Evolutionary conservation across 2,329 filamentous ascomycete genomes (phyloP).

Genomic region (Apiospora arundinis): DNA sequence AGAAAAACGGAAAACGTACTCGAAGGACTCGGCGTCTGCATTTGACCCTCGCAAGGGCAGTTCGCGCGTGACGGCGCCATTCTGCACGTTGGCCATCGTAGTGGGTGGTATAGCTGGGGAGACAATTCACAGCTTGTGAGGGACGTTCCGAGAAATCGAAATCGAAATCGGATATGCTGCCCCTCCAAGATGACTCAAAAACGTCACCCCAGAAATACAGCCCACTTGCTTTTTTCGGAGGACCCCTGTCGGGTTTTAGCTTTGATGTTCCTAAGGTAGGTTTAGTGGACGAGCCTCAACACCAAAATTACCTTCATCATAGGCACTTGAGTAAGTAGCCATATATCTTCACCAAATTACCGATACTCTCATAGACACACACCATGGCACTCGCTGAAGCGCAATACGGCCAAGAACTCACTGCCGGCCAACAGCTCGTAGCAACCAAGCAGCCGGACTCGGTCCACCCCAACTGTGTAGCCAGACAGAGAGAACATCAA

Average conservation of each 20-base stretch:
- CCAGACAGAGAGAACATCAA: no score
- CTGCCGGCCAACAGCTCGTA: no score
- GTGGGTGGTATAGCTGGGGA: not conserved
- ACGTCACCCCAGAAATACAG: conserved; percentile 4
- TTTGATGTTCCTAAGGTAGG: no score
- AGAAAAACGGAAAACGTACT: conserved; percentile 20
- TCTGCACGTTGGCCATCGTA: conserved; percentile 20
- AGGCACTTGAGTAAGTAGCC: no score
- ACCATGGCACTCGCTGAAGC: no score
- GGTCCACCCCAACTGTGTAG: no score
- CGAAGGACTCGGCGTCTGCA: conserved; percentile 25
- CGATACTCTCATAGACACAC: no score
- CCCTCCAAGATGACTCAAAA: conserved; percentile 17
- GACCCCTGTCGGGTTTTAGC: not conserved
- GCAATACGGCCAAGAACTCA: not conserved
- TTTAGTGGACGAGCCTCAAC: conserved; percentile 2
- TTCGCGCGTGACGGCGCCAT: conserved; percentile 20
- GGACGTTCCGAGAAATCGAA: not conserved
- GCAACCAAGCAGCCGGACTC: no score
- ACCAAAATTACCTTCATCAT: not conserved
- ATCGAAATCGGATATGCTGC: conserved; percentile 11
- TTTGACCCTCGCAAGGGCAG: conserved; percentile 25
- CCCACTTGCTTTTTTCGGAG: conserved; percentile 14
- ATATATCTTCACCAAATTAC: no score
- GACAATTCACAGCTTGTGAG: not conserved